Conservation (phyloP, 2,329 filamentous ascomycete genomes). For the Fusarium redolens region DNA sequence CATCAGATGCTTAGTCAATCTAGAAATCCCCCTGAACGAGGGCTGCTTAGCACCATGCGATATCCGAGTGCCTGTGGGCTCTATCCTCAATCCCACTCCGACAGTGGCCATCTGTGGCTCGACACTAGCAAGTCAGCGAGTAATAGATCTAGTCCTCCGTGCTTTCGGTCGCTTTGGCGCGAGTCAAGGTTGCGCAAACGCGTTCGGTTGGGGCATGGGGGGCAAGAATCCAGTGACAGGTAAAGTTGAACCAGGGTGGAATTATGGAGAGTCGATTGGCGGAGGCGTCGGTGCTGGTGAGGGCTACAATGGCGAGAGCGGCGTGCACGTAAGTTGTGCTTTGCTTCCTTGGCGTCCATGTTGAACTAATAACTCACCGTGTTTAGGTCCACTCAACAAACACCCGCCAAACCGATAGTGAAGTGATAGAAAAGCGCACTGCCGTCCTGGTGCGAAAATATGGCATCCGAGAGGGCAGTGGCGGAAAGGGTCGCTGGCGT, state of each 20-base stretch:
- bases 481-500: conserved; percentile 44
- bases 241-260: conserved; percentile 70
- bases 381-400: conserved; percentile 79
- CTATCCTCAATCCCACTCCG: conserved; percentile 50
- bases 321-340: conserved; percentile 71
- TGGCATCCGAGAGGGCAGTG: conserved; percentile 33
- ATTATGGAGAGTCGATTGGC: conserved; percentile 88
- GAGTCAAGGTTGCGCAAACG: conserved; percentile 49
- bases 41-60: conserved; percentile 52
- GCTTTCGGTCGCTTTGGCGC: conserved; percentile 43
- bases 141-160: conserved; percentile 49
- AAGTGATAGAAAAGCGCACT: conserved; percentile 68
- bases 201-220: conserved; percentile 51
- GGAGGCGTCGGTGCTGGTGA: conserved; percentile 81
- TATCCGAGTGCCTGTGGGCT: conserved; percentile 48
- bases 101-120: conserved; percentile 65
- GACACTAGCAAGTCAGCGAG: conserved; percentile 58
- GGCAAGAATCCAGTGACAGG: conserved; percentile 40
- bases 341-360: conserved; percentile 49
- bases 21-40: conserved; percentile 54
- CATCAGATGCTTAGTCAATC: conserved; percentile 51
- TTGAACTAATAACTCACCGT: conserved; percentile 45
- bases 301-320: conserved; percentile 77
- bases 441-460: conserved; percentile 50
- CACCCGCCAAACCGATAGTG: conserved; percentile 83